Base-by-base conservation (phyloP, 768 basidiomycete species). In the Coprinopsis marcescibilis region DNA sequence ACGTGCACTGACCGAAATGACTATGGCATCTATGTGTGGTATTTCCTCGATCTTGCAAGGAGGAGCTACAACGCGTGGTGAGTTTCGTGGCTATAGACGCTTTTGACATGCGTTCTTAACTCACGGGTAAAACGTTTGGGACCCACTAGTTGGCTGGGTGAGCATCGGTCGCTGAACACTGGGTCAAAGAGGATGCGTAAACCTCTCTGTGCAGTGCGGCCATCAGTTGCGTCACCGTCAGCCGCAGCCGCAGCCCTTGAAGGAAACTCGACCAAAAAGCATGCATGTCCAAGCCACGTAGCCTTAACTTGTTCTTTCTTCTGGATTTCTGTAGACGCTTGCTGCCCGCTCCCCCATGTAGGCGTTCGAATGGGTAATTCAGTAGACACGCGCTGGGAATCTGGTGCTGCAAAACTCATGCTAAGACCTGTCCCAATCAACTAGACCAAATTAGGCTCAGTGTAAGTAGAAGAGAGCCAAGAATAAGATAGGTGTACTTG, bases 1-100 rank as follows among this genome's bases (percentile, higher is more conserved):
- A 4, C 15, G 17, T 13, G 21, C 19, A 58, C 19, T 11, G 17
- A 71, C 80, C 61, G 76, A 78, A 44, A 83, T 79, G 4, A 80
- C 73, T 25, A 84, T 68, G n/a, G 72, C 73, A 55, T 84, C 81
- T 14, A 84, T 57, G 34, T 80, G 73, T 1, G 82, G 81, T 36
- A 83, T 65, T 3, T 81, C 77, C 35, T 74, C 67, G 19, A 80
- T 66, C 15, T 66, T 58, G 41, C 77, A 79, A 0, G 79, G 73
- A 1, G 75, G 61, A 3, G 66, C 74, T 76, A 39, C 39, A n/a
- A 25, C 23, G 10, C 17, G 12, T 8, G 19, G 21, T 15, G n/a
- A 5, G 24, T 5, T 26, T 20, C 13, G 5, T 20, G 34, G 21
- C 13, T n/a, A 14, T 33, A 12, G 41, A 8, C 17, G 14, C 13